Conservation (phyloP, 805 yeast species). For the Debaryomyces tyrocola region DNA sequence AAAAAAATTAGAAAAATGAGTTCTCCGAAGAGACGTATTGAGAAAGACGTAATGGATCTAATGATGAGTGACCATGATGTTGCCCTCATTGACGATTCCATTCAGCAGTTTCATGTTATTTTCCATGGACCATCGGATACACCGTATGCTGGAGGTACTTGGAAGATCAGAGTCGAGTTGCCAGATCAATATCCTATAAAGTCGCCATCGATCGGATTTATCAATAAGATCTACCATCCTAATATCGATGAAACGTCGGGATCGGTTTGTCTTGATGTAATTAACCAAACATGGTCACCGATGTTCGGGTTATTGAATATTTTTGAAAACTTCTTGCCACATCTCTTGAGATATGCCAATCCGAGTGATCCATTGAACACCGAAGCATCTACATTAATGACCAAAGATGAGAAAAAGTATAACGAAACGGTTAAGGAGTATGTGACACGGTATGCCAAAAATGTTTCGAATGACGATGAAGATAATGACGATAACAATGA, state of each 20-base stretch:
- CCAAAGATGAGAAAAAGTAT: conserved; percentile 66
- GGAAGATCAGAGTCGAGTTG: conserved; percentile 90
- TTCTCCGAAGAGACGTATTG: conserved; percentile 77
- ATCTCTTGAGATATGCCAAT: conserved; percentile 85
- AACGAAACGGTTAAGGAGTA: conserved; percentile 69
- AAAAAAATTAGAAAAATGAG: conserved; percentile 28
- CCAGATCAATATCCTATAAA: conserved; percentile 96
- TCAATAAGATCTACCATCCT: conserved; percentile 90
- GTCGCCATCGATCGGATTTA: conserved; percentile 93
- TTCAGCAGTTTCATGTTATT: conserved; percentile 82
- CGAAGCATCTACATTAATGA: conserved; percentile 80
- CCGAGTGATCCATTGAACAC: conserved; percentile 92
- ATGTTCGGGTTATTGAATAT: conserved; percentile 91
- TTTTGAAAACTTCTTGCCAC: conserved; percentile 92
- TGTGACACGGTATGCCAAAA: conserved; percentile 62
- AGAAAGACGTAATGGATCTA: conserved; percentile 94
- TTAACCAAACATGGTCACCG: conserved; percentile 97
- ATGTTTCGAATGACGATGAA: conserved; percentile 42
- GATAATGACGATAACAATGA: conserved; percentile 31
- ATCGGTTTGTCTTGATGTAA: conserved; percentile 91
- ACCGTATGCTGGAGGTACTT: conserved; percentile 84
- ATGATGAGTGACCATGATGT: conserved; percentile 95
- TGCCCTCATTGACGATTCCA: conserved; percentile 67
- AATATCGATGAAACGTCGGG: conserved; percentile 91
- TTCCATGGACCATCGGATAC: conserved; percentile 81